Evolutionary conservation across 2,329 filamentous ascomycete species (phyloP).

Genomic region (Cladophialophora yegresii): DNA sequence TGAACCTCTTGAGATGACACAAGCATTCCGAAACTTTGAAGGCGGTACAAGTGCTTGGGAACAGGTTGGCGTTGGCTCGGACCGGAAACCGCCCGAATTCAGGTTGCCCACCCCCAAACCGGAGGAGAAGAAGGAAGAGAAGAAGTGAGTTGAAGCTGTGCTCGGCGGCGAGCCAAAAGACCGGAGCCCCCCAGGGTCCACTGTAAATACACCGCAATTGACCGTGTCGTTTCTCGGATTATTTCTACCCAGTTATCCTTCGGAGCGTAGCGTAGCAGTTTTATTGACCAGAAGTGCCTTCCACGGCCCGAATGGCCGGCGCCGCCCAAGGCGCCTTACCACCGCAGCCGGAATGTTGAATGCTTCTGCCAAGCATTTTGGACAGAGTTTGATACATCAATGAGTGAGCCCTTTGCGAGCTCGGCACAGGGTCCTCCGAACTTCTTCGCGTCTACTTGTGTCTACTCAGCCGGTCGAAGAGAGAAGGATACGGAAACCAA

Average conservation of each 20-base stretch:
- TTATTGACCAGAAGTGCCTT: neutral
- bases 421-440: neutral
- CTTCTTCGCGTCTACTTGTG: neutral
- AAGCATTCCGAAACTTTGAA: slow-evolving; percentile 98
- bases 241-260: neutral
- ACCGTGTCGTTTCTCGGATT: neutral
- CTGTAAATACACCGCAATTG: neutral
- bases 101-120: slow-evolving; percentile 95
- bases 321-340: too few species aligned
- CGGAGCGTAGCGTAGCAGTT: too few species aligned
- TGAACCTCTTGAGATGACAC: slow-evolving; percentile 94
- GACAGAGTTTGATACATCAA: neutral
- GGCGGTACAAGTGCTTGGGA: slow-evolving; percentile 75
- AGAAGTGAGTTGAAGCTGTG: slow-evolving; percentile 69
- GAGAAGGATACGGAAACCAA: neutral
- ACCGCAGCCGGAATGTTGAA: neutral
- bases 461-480: neutral
- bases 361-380: neutral
- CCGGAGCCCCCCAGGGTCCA: neutral
- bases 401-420: neutral
- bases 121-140: slow-evolving; percentile 79
- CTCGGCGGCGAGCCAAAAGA: neutral
- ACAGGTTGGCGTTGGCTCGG: slow-evolving; percentile 69
- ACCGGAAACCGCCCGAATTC: slow-evolving; percentile 82
- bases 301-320: neutral